Evolutionary conservation across 495 filamentous ascomycete species (phyloP), one percentile per base, ranked within the genome.

Genomic region (Neurospora sp.): DNA sequence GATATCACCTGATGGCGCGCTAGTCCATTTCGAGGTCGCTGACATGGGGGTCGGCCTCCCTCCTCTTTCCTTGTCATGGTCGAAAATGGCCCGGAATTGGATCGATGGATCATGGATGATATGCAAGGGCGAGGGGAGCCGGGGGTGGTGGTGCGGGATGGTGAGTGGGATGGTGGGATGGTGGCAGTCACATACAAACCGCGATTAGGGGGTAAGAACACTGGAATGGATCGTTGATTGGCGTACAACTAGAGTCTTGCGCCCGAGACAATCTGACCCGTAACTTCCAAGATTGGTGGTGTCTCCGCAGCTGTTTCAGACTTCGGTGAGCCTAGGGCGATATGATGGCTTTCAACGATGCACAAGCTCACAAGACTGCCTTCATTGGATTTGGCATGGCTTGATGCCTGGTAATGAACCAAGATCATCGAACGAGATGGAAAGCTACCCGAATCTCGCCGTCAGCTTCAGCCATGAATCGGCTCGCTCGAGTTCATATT

Each of bases 1-100:
- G 77, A 31, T 12, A 59, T 78, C 79, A 80, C 75, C 69, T 80
- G 79, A 80, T 40, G 31, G 10, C 3, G 31, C 46, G 39, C 70
- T 76, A 76, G 20, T 31, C 74, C 73, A 20, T 69, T 75, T 75
- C 39, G 42, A 72, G 74, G 1, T n/a, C 35, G n/a, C 14, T 35
- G 53, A 65, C 53, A 18, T 35, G 53, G 53, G 53, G 22, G 14
- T 61, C 53, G 53, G 22, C 53, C 22, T 31, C 53, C 53, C 27
- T 65, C 12, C 53, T 65, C 53, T 65, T 35, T 35, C 53, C 53
- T 65, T 61, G 35, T 31, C 53, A 61, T 35, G 14, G 53, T 35
- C 2, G 14, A 65, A 35, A 16, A 9, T 35, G 12, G 53, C 12
- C 53, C 27, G 53, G 53, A 65, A 18, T 65, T 6, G 53, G 53